These are phyloP conservation scores for Fusarium sterilihyphosum DNA, from an alignment of 2,329 filamentous ascomycete genomes.

Conservation along the genomic window DNA sequence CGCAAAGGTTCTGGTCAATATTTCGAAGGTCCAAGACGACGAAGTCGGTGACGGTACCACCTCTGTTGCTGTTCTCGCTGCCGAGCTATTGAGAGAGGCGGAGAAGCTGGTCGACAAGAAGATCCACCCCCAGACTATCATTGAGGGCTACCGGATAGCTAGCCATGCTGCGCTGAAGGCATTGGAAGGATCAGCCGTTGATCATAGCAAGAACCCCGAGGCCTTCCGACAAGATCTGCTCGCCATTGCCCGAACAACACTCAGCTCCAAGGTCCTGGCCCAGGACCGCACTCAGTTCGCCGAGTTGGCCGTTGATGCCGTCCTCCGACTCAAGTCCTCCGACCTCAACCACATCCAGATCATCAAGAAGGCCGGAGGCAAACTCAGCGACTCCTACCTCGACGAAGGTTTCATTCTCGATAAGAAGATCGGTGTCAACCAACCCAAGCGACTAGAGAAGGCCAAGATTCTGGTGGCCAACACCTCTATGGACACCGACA, in stretches of 20 bases:
- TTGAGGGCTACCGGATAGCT: conserved; percentile 98
- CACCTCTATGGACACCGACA: conserved; percentile 99
- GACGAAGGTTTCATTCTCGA: conserved; percentile 98
- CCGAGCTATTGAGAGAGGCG: conserved; percentile 93
- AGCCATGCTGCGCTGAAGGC: conserved; percentile 87
- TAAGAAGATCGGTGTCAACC: conserved; percentile 99
- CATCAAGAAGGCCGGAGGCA: conserved; percentile 99
- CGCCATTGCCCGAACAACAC: conserved; percentile 91
- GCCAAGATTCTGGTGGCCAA: conserved; percentile 98
- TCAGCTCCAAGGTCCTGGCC: conserved; percentile 95
- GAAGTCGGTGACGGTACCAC: conserved; percentile 98
- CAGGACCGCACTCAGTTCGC: conserved; percentile 95
- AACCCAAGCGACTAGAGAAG: conserved; percentile 96
- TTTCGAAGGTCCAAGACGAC: conserved; percentile 99
- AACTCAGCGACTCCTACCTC: conserved; percentile 96
- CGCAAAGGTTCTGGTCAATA: conserved; percentile 98
- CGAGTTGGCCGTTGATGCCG: conserved; percentile 87
- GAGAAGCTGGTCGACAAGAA: conserved; percentile 98
- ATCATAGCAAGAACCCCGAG: conserved; percentile 85
- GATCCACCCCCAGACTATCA: conserved; percentile 99
- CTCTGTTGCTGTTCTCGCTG: conserved; percentile 94
- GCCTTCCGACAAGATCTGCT: conserved; percentile 90
- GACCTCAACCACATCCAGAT: conserved; percentile 98
- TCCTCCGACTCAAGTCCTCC: conserved; percentile 87
- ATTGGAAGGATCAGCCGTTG: conserved; percentile 83